Evolutionary conservation across 768 basidiomycete species (phyloP).

Genomic region (Mycena filopes): DNA sequence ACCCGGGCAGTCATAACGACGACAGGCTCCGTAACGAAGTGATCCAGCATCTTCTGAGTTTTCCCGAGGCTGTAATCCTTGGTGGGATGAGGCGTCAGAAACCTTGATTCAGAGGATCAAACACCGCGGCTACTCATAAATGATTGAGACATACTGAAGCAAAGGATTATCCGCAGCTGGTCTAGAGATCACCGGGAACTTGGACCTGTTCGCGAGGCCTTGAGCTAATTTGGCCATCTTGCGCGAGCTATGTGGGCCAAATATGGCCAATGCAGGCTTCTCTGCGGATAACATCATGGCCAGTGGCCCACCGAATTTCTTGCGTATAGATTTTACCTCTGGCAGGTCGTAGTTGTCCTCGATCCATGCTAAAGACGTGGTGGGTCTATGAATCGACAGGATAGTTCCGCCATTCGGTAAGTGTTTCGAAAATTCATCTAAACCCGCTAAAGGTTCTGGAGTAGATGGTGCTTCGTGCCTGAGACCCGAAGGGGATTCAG

Average conservation of each 20-base stretch:
- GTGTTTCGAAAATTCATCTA: neutral
- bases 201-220: slow-evolving; percentile 1
- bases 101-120: neutral
- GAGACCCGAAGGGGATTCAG: neutral
- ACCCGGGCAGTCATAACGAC: neutral
- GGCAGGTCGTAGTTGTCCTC: slow-evolving; percentile 8
- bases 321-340: neutral
- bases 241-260: neutral
- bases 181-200: slow-evolving; percentile 2
- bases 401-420: slow-evolving; percentile 8
- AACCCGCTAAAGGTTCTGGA: neutral
- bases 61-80: neutral
- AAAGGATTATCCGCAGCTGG: slow-evolving; percentile 1
- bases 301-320: slow-evolving; percentile 3
- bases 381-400: slow-evolving; percentile 1
- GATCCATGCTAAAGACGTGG: slow-evolving; percentile 6
- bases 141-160: neutral
- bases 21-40: neutral
- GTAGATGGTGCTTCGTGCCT: neutral
- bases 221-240: slow-evolving; percentile 3
- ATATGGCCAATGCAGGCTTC: slow-evolving; percentile 1
- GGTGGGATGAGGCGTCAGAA: neutral
- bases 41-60: neutral
- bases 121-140: neutral
- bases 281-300: slow-evolving; percentile 7